A percentile compares a stretch with the other conserved stretches of the same genome.
These are phyloP conservation scores for Turritis glabra DNA, from an alignment of 345 rosid species.

Conservation along the genomic window DNA sequence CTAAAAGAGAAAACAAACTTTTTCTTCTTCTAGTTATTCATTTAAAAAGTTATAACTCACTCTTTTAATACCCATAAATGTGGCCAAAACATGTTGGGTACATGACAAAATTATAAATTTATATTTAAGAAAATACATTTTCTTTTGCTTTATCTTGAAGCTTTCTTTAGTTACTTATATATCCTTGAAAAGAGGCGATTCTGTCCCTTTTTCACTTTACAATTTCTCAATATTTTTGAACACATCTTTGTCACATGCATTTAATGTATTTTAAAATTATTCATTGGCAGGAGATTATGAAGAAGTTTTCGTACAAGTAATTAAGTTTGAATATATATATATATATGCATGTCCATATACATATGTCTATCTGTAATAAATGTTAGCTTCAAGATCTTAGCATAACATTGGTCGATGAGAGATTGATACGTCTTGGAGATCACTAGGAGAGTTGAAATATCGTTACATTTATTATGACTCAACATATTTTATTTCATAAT, in stretches of 20 bases:
- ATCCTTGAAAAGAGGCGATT: slow-evolving; percentile 25
- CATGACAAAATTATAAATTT: neutral
- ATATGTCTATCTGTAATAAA: slow-evolving; percentile 15
- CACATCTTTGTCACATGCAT: slow-evolving; percentile 34
- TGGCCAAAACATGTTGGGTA: slow-evolving; percentile 20
- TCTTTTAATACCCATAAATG: slow-evolving; percentile 10
- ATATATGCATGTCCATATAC: neutral
- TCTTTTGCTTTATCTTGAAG: slow-evolving; percentile 34
- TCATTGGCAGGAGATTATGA: neutral
- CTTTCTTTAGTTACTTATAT: slow-evolving; percentile 26
- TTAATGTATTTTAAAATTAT: neutral
- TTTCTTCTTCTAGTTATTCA: slow-evolving; percentile 7
- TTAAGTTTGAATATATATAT: neutral
- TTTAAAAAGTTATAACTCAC: neutral
- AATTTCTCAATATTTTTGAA: slow-evolving; percentile 18
- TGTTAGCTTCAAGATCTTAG: slow-evolving; percentile 19
- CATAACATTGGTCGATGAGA: slow-evolving; percentile 31
- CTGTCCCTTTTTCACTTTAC: slow-evolving; percentile 33
- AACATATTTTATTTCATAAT: neutral
- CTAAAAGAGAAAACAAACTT: neutral
- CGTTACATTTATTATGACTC: slow-evolving; percentile 29
- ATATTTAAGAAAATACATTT: neutral
- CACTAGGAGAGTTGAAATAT: slow-evolving; percentile 25
- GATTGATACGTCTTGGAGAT: slow-evolving; percentile 22
- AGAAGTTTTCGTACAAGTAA: neutral